Evolutionary conservation across 2,329 filamentous ascomycete genomes (phyloP).

Genomic region (Domatiomyces catenatus): DNA sequence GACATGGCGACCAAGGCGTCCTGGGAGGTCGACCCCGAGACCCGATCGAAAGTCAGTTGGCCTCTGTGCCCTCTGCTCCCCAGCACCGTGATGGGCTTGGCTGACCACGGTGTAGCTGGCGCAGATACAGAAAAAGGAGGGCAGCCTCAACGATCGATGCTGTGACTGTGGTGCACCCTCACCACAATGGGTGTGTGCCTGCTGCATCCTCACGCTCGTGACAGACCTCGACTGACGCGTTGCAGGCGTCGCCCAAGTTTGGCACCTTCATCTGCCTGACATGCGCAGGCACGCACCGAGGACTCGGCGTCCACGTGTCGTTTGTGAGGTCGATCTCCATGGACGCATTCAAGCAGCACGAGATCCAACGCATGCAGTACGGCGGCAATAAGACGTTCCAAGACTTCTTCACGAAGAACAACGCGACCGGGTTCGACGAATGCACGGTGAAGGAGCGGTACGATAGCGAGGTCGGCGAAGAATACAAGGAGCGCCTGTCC

Average conservation of each 20-base stretch:
- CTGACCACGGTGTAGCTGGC: conserved; percentile 46
- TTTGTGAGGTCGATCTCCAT: conserved; percentile 96
- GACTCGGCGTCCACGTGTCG: conserved; percentile 91
- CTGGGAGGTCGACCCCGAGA: conserved; percentile 99
- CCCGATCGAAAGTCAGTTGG: conserved; percentile 64
- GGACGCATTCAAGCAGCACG: conserved; percentile 89
- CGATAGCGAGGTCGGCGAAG: conserved; percentile 75
- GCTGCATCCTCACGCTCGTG: background rate
- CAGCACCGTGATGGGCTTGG: background rate
- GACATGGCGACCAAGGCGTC: conserved; percentile 34
- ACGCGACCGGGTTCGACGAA: conserved; percentile 63
- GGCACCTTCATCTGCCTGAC: conserved; percentile 97
- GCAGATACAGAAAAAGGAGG: conserved; percentile 61
- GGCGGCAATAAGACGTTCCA: conserved; percentile 84
- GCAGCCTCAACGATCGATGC: conserved; percentile 74
- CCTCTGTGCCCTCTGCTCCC: background rate
- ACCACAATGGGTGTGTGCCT: conserved; percentile 72
- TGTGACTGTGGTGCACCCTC: conserved; percentile 92
- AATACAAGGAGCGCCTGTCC: conserved; percentile 81
- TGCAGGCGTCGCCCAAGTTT: conserved; percentile 71
- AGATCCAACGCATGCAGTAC: conserved; percentile 84
- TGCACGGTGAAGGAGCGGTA: conserved; percentile 84
- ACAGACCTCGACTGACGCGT: background rate
- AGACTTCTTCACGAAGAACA: conserved; percentile 65
- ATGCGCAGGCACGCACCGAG: conserved; percentile 87